Evolutionary conservation across 148 eudicot genomes (phyloP).

Genomic region (Dianthus caryophyllus): DNA sequence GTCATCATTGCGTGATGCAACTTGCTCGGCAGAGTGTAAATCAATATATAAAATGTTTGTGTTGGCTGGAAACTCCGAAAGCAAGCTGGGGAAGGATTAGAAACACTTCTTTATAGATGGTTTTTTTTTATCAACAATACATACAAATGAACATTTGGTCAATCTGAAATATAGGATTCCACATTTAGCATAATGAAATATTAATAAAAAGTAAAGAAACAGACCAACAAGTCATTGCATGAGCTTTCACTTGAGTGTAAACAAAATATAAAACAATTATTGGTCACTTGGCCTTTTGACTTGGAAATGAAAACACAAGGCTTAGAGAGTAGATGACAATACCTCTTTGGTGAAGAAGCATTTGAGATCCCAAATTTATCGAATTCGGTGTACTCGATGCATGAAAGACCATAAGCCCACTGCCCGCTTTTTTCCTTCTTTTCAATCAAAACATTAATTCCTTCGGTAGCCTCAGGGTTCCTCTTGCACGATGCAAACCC

Average conservation of each 20-base stretch:
- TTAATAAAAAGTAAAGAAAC: neutral
- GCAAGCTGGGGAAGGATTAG: slow-evolving; percentile 54
- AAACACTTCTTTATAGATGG: neutral
- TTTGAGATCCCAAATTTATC: slow-evolving; percentile 78
- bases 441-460: slow-evolving; percentile 84
- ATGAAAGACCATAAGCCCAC: slow-evolving; percentile 91
- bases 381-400: slow-evolving; percentile 96
- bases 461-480: slow-evolving; percentile 83
- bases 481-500: slow-evolving; percentile 96
- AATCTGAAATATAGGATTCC: neutral
- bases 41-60: slow-evolving; percentile 93
- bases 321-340: neutral
- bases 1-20: slow-evolving; percentile 59
- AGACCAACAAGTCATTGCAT: slow-evolving; percentile 3
- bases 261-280: neutral
- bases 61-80: slow-evolving; percentile 87
- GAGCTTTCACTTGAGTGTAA: neutral
- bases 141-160: neutral
- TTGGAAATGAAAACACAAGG: slow-evolving; percentile 3
- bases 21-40: slow-evolving; percentile 75
- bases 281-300: neutral
- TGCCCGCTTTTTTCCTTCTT: slow-evolving; percentile 67
- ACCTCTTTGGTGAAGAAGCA: slow-evolving; percentile 57
- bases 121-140: slow-evolving; percentile 2
- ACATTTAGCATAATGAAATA: neutral